Evolutionary conservation across 345 rosid species (phyloP), one percentile per base, ranked within the genome.

Genomic region (Kandelia obovata): DNA sequence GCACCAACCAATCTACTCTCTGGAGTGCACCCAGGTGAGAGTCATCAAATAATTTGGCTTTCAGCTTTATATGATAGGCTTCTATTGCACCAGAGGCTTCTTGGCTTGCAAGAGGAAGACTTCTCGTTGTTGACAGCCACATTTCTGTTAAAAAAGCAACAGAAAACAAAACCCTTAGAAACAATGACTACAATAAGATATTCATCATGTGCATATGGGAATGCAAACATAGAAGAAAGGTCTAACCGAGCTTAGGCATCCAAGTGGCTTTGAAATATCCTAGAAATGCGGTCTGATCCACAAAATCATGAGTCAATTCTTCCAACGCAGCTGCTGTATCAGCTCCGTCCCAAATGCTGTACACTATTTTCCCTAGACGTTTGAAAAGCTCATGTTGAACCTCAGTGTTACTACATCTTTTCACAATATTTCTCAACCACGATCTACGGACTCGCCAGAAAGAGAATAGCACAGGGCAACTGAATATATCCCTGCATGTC

Each of bases 1-100:
- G 98, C 65, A 95, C 99, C 61, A 95, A 82, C 99, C 97, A 92
- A 74, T 92, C 98, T 58, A 87, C 97, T 84, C 99, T 92, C 73
- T 82, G 85, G 66, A 90, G 89, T 8, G 99, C 89, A 75, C 90
- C 90, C 52, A 95, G 99, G 73, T 95, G 98, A 25, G 98, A 88
- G 79, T 92, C 98, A 61, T 95, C 99, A 28, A 90, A 92, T 59
- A 95, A 66, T 68, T 89, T 89, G 13, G 81, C 75, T 84, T 92
- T 95, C 61, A 95, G 88, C 86, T 92, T 95, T 51, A 86, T 86
- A 78, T 95, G 99, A 82, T 95, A 95, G 65, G 96, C 91, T 85
- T 92, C 99, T 75, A 90, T 88, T 34, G 99, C 99, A 70, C 97
- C 92, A 28, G 93, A 92, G 73, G 96, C 85, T 81, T 90, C 99